phyloP scores from a whole-genome alignment of 352 stramenopile species.

The Aphanomyces invadans region DNA sequence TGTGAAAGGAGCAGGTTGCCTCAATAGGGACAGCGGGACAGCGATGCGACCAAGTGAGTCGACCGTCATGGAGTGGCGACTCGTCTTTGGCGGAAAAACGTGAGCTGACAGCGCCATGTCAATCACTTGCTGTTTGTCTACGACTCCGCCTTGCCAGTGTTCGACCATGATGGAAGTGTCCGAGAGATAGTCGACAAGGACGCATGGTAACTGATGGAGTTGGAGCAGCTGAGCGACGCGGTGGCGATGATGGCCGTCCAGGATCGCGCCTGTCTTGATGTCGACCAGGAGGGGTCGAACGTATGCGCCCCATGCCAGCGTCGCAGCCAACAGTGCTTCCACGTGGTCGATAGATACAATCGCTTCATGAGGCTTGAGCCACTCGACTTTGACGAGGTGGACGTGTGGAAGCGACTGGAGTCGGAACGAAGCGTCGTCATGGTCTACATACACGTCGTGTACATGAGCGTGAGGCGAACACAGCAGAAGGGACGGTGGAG shows the following conservation, averaged over 20 bases:
- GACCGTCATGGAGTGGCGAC: slow-evolving; percentile 21
- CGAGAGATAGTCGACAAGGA: slow-evolving; percentile 73
- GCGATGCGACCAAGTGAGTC: slow-evolving; percentile 7
- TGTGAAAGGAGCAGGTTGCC: neutral
- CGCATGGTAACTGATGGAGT: slow-evolving; percentile 62
- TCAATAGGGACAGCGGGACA: slow-evolving; percentile 2
- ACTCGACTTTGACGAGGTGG: slow-evolving; percentile 69
- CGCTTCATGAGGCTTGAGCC: slow-evolving; percentile 80
- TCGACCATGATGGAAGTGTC: slow-evolving; percentile 69
- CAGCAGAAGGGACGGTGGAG: neutral
- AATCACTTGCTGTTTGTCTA: slow-evolving; percentile 78
- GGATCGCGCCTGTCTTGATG: slow-evolving; percentile 64
- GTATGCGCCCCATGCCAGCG: slow-evolving; percentile 72
- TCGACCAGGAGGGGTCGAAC: slow-evolving; percentile 75
- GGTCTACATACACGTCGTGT: neutral
- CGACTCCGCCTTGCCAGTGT: slow-evolving; percentile 59
- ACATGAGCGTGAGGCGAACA: neutral
- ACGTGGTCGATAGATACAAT: slow-evolving; percentile 78
- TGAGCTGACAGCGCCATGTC: slow-evolving; percentile 71
- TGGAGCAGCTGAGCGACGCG: slow-evolving; percentile 62
- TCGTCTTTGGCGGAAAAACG: slow-evolving; percentile 81
- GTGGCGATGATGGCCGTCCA: slow-evolving; percentile 80
- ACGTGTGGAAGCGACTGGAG: slow-evolving; percentile 33
- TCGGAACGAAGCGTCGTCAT: neutral
- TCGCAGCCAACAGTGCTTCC: slow-evolving; percentile 66